These are phyloP conservation scores for Albatrellus sp. DNA, from an alignment of 1,284 basidiomycete species.

Conservation along the genomic window DNA sequence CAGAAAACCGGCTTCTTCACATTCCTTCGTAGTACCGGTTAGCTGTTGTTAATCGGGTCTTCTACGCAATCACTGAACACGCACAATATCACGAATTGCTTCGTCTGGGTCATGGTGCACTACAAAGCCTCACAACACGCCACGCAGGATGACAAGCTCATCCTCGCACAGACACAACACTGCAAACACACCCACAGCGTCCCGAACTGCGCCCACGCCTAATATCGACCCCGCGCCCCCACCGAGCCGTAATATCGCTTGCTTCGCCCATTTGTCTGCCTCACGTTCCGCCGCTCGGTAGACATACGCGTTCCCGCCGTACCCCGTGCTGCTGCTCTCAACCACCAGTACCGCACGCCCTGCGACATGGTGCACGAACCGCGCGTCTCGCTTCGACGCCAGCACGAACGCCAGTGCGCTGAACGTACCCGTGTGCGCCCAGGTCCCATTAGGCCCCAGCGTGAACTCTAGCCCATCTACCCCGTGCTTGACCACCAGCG, in stretches of 20 bases:
- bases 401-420: conserved; percentile 89
- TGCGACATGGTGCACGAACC: conserved; percentile 66
- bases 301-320: conserved; percentile 73
- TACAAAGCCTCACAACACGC: conserved; percentile 21
- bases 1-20: too few relatives aligned
- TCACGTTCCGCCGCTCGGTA: conserved; percentile 45
- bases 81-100: too few relatives aligned
- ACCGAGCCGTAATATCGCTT: conserved; percentile 66
- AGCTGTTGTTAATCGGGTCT: too few relatives aligned
- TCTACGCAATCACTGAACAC: too few relatives aligned
- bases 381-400: conserved; percentile 83
- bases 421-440: conserved; percentile 73
- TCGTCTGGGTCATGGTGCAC: neutral
- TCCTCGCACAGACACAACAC: conserved; percentile 72
- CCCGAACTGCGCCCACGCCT: conserved; percentile 53
- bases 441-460: conserved; percentile 30
- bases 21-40: too few relatives aligned
- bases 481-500: conserved; percentile 65
- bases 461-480: conserved; percentile 74
- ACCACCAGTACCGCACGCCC: conserved; percentile 43
- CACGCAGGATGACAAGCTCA: conserved; percentile 53
- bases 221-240: conserved; percentile 61
- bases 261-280: conserved; percentile 52
- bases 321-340: conserved; percentile 50
- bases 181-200: conserved; percentile 21